Conservation (phyloP, 129 eudicot species). For the Artemisia argyi region DNA sequence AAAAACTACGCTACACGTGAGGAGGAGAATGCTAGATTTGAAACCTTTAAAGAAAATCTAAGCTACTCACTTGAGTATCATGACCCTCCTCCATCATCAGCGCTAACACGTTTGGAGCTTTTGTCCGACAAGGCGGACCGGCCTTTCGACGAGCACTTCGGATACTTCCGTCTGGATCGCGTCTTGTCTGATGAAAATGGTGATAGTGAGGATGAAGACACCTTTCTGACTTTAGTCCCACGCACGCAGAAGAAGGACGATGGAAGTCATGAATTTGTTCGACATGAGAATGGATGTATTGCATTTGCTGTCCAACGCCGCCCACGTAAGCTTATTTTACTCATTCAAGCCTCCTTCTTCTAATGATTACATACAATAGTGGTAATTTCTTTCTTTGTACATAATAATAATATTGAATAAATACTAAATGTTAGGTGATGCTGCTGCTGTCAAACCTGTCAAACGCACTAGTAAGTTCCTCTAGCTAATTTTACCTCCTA, state of each 20-base stretch:
- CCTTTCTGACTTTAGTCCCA: no score
- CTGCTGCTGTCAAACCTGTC: not conserved
- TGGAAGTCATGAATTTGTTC: not conserved
- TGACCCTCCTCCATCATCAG: not conserved
- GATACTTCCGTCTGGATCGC: no score
- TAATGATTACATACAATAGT: no score
- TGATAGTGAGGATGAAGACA: no score
- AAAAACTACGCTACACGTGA: not conserved
- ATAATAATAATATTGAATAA: not conserved
- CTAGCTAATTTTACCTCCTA: not conserved
- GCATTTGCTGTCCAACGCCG: not conserved
- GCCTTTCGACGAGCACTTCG: no score
- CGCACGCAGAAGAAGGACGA: not conserved
- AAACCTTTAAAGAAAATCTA: not conserved
- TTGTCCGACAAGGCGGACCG: not conserved
- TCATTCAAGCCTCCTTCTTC: not conserved
- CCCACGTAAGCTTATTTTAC: not conserved
- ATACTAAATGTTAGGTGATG: not conserved
- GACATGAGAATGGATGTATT: not conserved
- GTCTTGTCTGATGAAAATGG: no score
- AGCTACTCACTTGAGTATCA: not conserved
- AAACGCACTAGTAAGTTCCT: not conserved
- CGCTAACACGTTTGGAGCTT: not conserved
- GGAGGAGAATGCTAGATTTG: not conserved
- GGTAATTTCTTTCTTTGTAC: not conserved